These are phyloP conservation scores for Leptographium radiaticola DNA, from an alignment of 2,329 filamentous ascomycete genomes.

Conservation along the genomic window DNA sequence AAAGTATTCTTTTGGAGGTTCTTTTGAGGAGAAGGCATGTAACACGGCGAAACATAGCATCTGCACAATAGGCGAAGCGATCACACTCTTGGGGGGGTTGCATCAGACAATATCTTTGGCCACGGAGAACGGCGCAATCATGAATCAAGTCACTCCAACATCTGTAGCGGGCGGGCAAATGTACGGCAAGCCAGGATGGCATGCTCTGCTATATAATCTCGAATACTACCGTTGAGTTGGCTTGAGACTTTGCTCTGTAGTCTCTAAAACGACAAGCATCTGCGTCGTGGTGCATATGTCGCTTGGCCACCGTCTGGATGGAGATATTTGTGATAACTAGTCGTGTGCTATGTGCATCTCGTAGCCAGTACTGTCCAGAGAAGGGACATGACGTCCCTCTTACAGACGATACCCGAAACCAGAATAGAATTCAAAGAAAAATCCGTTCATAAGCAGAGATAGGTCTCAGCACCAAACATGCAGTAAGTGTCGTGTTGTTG, in stretches of 20 bases:
- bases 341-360: too few relatives aligned
- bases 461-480: constrained; percentile 6
- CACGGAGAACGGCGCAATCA: not conserved
- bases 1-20: not conserved
- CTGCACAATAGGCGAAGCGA: not conserved
- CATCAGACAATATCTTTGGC: not conserved
- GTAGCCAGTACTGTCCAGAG: too few relatives aligned
- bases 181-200: too few relatives aligned
- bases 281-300: too few relatives aligned
- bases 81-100: not conserved
- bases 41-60: not conserved
- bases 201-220: too few relatives aligned
- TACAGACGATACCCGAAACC: constrained; percentile 35
- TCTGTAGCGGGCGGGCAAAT: too few relatives aligned
- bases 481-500: constrained; percentile 34
- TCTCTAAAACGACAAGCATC: too few relatives aligned
- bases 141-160: not conserved
- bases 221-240: too few relatives aligned
- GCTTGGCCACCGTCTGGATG: too few relatives aligned
- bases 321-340: too few relatives aligned
- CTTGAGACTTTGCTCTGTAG: too few relatives aligned
- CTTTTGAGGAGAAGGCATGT: not conserved
- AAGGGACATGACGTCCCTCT: constrained; percentile 11
- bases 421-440: too few relatives aligned
- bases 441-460: not conserved